Evolutionary conservation across 352 stramenopile genomes (phyloP).

Genomic region (Elongisporangium prolatum): DNA sequence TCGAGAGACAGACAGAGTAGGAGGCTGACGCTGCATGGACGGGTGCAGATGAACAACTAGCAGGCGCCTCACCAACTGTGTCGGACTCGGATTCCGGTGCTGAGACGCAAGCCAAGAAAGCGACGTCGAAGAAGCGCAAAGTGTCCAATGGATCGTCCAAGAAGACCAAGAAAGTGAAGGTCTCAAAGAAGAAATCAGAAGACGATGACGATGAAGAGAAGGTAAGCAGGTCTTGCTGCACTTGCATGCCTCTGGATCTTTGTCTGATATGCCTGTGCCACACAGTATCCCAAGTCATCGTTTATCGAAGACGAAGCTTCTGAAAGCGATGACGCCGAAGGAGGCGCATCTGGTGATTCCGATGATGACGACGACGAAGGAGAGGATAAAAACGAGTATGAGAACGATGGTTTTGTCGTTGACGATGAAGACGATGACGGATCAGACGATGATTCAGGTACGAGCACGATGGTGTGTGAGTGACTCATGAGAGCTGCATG

Average conservation of each 20-base stretch:
- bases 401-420: constrained; percentile 87
- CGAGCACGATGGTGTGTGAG: neutral
- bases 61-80: constrained; percentile 67
- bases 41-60: constrained; percentile 62
- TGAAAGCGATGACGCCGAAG: constrained; percentile 75
- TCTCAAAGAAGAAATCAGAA: constrained; percentile 38
- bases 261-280: constrained; percentile 4
- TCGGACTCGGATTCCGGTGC: constrained; percentile 81
- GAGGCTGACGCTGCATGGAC: neutral
- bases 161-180: constrained; percentile 48
- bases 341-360: constrained; percentile 50
- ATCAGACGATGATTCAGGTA: constrained; percentile 68
- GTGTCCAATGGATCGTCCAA: constrained; percentile 35
- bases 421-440: constrained; percentile 75
- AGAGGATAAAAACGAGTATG: constrained; percentile 87
- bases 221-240: constrained; percentile 13
- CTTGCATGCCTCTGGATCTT: constrained; percentile 2
- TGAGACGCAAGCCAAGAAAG: constrained; percentile 33
- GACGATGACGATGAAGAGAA: constrained; percentile 65
- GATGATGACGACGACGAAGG: constrained; percentile 75
- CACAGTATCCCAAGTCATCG: constrained; percentile 66
- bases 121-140: constrained; percentile 62
- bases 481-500: constrained; percentile 1
- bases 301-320: constrained; percentile 90
- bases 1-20: neutral